Evolutionary conservation across 306 rosid species (phyloP), one percentile per base, ranked within the genome.

Genomic region (Neltuma alba): DNA sequence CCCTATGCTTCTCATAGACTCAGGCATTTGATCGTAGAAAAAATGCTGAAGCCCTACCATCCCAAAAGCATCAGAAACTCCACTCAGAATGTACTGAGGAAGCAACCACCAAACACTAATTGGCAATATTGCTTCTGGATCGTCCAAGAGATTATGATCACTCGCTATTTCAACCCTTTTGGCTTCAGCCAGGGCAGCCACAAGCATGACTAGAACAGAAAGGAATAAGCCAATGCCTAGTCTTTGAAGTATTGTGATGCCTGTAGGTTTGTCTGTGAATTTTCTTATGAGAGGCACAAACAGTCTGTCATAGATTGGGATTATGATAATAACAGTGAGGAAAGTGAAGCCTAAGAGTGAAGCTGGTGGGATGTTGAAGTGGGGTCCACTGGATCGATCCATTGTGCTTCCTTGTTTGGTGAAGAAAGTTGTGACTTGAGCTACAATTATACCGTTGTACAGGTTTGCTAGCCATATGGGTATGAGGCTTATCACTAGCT

Each of bases 51-150:
- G 74, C 14, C 89, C 88, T 5, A 87, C 55, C 0, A 48, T 15
- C 0, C 79, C 15, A 54, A 87, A 85, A 0, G 76, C 79, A 6
- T 85, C 85, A 0, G 79, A 37, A n/a, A 85, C 9, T 2, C 91
- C 88, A 0, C 57, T 40, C 0, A 87, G 2, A 13, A 83, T 34
- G 63, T 76, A 89, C n/a, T 89, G 91, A 9, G 89, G 93, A 37
- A 89, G 83, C 25, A 89, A n/a, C 91, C 91, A 87, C 89, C 89
- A 83, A n/a, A 81, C 72, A 15, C 34, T 70, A 45, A 87, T 89
- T 14, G 93, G 89, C 1, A 89, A 44, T 9, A 57, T 34, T 21
- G 75, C 80, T 21, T 76, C 85, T 0, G 85, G 84, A 12, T 41
- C 55, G 64, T 87, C 88, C 10, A 78, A 3, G 10, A 89, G 84